These are phyloP conservation scores for Plantago ovata DNA, from an alignment of 257 asterid species.

Conservation along the genomic window DNA sequence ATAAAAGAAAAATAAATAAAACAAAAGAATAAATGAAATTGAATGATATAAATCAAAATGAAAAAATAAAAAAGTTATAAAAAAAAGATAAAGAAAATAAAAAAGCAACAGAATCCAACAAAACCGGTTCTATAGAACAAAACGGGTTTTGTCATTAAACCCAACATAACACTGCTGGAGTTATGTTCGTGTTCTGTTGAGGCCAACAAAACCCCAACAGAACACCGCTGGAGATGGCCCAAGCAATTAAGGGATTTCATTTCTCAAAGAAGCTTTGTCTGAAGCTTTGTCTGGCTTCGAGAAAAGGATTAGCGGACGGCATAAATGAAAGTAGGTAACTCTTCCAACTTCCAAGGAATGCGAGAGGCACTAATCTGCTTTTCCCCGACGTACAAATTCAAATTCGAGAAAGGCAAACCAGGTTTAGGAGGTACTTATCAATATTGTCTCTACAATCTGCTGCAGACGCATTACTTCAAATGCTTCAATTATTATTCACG, in stretches of 20 bases:
- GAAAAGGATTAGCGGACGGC: slow-evolving; percentile 89
- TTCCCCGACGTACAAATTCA: slow-evolving; percentile 98
- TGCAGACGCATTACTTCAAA: background rate
- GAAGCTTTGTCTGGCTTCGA: slow-evolving; percentile 97
- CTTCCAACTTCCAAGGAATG: slow-evolving; percentile 98
- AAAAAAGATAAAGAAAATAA: too few species aligned
- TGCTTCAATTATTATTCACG: background rate
- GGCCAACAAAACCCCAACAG: too few species aligned
- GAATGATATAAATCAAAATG: too few species aligned
- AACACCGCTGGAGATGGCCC: too few species aligned
- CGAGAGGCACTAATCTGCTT: slow-evolving; percentile 87
- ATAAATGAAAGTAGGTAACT: slow-evolving; percentile 89
- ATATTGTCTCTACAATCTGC: background rate
- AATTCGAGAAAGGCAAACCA: slow-evolving; percentile 82
- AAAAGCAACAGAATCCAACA: too few species aligned
- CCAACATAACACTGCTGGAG: too few species aligned
- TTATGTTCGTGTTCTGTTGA: too few species aligned
- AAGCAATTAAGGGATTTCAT: slow-evolving; percentile 92
- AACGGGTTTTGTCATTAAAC: too few species aligned
- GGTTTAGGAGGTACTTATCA: slow-evolving; percentile 83
- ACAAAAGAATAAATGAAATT: too few species aligned
- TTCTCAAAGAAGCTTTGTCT: slow-evolving; percentile 97
- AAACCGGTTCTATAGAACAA: too few species aligned
- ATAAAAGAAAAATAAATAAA: too few species aligned
- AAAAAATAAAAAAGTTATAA: too few species aligned